Evolutionary conservation across 1,139 yeast genomes (phyloP).

Genomic region (Wickerhamomyces sp.): DNA sequence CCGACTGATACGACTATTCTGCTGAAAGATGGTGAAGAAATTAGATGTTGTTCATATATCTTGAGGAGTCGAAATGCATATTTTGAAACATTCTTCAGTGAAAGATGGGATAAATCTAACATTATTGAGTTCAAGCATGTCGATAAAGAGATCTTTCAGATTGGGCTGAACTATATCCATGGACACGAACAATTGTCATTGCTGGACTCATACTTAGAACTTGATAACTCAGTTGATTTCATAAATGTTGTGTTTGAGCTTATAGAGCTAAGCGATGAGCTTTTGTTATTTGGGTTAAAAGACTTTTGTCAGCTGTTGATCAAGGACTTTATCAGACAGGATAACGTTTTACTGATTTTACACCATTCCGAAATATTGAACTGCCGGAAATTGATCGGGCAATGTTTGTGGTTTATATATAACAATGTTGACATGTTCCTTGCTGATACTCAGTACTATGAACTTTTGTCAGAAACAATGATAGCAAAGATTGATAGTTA

Average conservation of each 20-base stretch:
- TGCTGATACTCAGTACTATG: conserved; percentile 38
- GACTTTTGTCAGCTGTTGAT: conserved; percentile 59
- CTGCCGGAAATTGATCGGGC: conserved; percentile 51
- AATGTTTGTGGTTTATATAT: conserved; percentile 65
- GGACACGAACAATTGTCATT: conserved; percentile 45
- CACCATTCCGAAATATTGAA: conserved; percentile 47
- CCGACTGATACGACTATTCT: conserved; percentile 28
- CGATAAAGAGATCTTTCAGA: conserved; percentile 38
- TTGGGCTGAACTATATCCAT: conserved; percentile 52
- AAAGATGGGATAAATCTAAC: conserved; percentile 41
- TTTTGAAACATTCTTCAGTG: conserved; percentile 55
- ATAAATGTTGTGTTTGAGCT: conserved; percentile 54
- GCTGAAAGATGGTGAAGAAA: conserved; percentile 37
- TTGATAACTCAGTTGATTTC: conserved; percentile 38
- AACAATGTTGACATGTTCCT: conserved; percentile 62
- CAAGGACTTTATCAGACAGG: conserved; percentile 52
- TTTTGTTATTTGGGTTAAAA: conserved; percentile 55
- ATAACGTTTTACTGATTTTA: conserved; percentile 55
- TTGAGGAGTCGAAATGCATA: conserved; percentile 54
- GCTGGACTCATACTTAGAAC: conserved; percentile 34
- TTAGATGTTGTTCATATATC: conserved; percentile 45
- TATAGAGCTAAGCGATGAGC: conserved; percentile 58
- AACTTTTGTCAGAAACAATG: conserved; percentile 20
- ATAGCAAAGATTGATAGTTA: conserved; percentile 27
- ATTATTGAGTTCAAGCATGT: conserved; percentile 43